Evolutionary conservation across 345 rosid genomes (phyloP), one percentile per base, ranked within the genome.

Genomic region (Sonneratia caseolaris): DNA sequence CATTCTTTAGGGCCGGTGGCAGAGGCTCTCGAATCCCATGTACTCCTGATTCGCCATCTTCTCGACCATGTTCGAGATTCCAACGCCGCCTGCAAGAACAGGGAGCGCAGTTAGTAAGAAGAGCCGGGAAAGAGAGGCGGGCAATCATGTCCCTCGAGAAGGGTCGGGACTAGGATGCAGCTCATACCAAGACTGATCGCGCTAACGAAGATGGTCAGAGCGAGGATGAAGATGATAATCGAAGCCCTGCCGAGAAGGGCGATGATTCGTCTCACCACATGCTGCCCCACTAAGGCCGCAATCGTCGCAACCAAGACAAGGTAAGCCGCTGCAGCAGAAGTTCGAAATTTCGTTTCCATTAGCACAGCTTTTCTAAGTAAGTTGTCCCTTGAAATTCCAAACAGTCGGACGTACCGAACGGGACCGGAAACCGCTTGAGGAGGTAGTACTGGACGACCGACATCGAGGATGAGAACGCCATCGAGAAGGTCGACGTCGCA

Each of bases 401-500:
- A 65, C 36, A 43, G 16, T 9, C 2, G 10, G 37, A 71, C 84
- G 24, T 77, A 89, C 93, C 94, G 37, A 74, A 89, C 0, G 88
- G 88, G 73, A 89, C 79, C 0, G 94, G 94, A 69, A 89, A 89
- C 19, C 94, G 88, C 47, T 82, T 80, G 68, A 89, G 81, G 27
- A 89, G 75, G 77, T 89, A 86, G 55, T 86, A 89, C 51, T 89
- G 87, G 1, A 89, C 85, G 37, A 89, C 94, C 11, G 94, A 89
- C 94, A 89, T 86, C 13, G 91, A 84, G 13, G 91, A 81, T 16
- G 94, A 89, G 76, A 89, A 89, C 10, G 56, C 68, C 91, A 89
- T 86, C 32, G 91, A 75, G 74, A 89, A 89, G 13, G 91, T 89
- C 56, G 94, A 85, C 64, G 94, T 89, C 51, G 94, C 94, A 74